Evolutionary conservation across 2,329 filamentous ascomycete genomes (phyloP), one percentile per base, ranked within the genome.

Genomic region (Thielaviopsis populi): DNA sequence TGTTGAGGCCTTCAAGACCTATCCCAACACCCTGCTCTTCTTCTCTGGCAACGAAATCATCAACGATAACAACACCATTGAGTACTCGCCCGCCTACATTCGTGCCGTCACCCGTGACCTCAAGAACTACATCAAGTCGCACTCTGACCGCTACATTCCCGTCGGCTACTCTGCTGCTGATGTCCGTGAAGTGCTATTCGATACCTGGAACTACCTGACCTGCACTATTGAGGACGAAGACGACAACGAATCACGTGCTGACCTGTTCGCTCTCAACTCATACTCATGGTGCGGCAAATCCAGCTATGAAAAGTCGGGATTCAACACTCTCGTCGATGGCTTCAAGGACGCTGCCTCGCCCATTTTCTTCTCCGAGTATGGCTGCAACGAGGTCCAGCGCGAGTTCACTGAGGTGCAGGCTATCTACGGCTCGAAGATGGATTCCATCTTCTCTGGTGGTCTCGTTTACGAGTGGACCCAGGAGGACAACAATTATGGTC

Each of bases 151-250:
- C 69, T 69, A 75, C 66, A 87, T 91, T 68, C 87, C 88, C 24
- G 86, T 91, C 65, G 88, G 88, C 54, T 91, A 91, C 79, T 90
- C 87, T 6, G 88, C 88, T 66, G 88, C 88, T 59, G 88, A 91
- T 72, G 88, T 92, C 53, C 85, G 88, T 66, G 75, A 81, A 1
- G 83, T 89, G 53, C 81, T 91, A 27, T 78, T 85, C 71, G 88
- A 91, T 70, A 86, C 82, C 63, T 91, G 81, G 82, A 83, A 87
- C 72, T 91, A 88, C 75, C 79, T 91, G 75, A 80, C 87, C 72
- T 91, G 88, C 75, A 76, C 79, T 54, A 76, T 79, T 43, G 74
- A 79, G 15, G 79, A 76, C 60, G 78, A 83, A 54, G 70, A 73
- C n/a, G 72, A 77, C 62, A 79, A 86, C 71, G 78, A 81, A 71